Percentiles rank a stretch among this genome's conserved stretches.
These are phyloP conservation scores for Kondoa malvinella DNA, from an alignment of 768 basidiomycete genomes.

Conservation along the genomic window DNA sequence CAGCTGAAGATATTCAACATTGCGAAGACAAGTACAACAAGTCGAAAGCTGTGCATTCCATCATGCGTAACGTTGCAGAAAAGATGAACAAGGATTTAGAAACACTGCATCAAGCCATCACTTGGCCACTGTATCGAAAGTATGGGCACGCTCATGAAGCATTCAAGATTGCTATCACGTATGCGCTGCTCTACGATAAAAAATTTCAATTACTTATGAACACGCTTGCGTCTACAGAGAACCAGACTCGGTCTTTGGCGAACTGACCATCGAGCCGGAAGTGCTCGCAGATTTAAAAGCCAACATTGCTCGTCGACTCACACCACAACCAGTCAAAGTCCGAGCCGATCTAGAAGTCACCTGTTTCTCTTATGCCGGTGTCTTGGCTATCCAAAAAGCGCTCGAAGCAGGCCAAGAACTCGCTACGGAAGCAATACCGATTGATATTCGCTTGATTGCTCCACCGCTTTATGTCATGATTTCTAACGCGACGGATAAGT, in stretches of 20 bases:
- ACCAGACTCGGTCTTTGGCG: conserved; percentile 61
- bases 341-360: conserved; percentile 95
- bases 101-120: conserved; percentile 70
- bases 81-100: conserved; percentile 43
- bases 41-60: conserved; percentile 70
- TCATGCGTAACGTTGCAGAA: conserved; percentile 34
- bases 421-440: conserved; percentile 76
- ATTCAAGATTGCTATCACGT: conserved; percentile 93
- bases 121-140: conserved; percentile 78
- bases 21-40: conserved; percentile 98
- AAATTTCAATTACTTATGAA: background rate
- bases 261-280: conserved; percentile 40
- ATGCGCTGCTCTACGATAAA: conserved; percentile 30
- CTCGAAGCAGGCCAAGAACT: conserved; percentile 68
- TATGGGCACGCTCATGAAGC: conserved; percentile 96
- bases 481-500: conserved; percentile 94
- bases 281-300: conserved; percentile 49
- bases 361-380: conserved; percentile 86
- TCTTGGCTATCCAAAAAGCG: conserved; percentile 89
- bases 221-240: too few species aligned
- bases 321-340: conserved; percentile 95
- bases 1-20: conserved; percentile 94
- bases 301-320: conserved; percentile 84
- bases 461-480: conserved; percentile 91
- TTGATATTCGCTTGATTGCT: conserved; percentile 91